These are phyloP conservation scores for Achaetomiella virescens DNA, from an alignment of 495 filamentous ascomycete genomes.

Conservation along the genomic window DNA sequence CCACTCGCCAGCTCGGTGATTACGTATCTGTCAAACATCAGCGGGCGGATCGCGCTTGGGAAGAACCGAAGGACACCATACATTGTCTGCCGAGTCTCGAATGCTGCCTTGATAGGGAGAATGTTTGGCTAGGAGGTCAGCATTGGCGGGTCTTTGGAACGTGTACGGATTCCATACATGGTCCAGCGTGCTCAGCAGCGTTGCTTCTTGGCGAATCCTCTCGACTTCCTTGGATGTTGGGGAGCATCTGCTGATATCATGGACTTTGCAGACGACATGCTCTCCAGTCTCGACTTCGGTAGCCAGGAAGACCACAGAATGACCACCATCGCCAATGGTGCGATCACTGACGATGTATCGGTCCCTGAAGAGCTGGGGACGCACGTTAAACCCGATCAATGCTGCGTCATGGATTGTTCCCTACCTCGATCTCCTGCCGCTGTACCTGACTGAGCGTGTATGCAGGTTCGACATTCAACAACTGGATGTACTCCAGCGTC, in stretches of 20 bases:
- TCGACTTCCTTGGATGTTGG: slow-evolving; percentile 13
- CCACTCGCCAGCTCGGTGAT: slow-evolving; percentile 61
- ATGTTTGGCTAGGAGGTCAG: slow-evolving; percentile 51
- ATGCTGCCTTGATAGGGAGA: slow-evolving; percentile 49
- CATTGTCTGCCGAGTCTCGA: slow-evolving; percentile 45
- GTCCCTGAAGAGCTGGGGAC: slow-evolving; percentile 40
- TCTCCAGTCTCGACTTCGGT: slow-evolving; percentile 57
- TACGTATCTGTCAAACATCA: slow-evolving; percentile 46
- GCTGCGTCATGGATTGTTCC: neutral
- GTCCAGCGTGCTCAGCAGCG: slow-evolving; percentile 49
- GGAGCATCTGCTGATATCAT: slow-evolving; percentile 24
- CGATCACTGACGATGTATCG: slow-evolving; percentile 46
- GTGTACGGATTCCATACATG: slow-evolving; percentile 44
- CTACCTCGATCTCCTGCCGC: slow-evolving; percentile 25
- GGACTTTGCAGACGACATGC: slow-evolving; percentile 74
- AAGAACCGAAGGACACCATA: slow-evolving; percentile 28
- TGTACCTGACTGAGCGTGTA: slow-evolving; percentile 15
- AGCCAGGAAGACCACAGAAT: slow-evolving; percentile 78
- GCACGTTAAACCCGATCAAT: neutral
- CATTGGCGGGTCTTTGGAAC: neutral
- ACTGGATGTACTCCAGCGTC: slow-evolving; percentile 30
- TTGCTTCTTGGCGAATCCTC: slow-evolving; percentile 43
- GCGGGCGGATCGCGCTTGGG: neutral
- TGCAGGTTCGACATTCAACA: neutral
- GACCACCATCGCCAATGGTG: slow-evolving; percentile 75